Evolutionary conservation across 345 rosid genomes (phyloP), one percentile per base, ranked within the genome.

Genomic region (Hibiscus mutabilis): DNA sequence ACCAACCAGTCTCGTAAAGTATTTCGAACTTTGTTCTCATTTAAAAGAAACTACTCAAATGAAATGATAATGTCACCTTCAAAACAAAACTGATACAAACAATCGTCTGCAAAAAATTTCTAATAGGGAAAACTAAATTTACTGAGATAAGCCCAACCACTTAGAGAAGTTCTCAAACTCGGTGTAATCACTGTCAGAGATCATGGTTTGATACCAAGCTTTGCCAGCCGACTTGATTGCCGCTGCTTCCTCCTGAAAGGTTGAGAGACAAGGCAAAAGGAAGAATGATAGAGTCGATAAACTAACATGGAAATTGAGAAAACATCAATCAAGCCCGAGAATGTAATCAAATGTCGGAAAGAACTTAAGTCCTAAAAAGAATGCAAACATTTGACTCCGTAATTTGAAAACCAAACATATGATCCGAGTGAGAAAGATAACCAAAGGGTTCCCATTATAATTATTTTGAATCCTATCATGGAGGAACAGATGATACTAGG

Each of bases 151-250:
- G 1, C 88, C 91, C 15, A 91, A 86, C 97, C 97, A 91, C 80
- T 91, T 91, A 6, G 93, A 40, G 92, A 91, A 91, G 78, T 81
- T 86, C 47, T 91, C 97, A 4, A 91, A 91, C 60, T 89, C 95
- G 0, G 97, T 87, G 85, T 90, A 94, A 69, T 94, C 98, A 55
- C 91, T 81, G 81, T 94, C 97, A 0, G 97, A 91, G 19, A 91
- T 88, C 99, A 94, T 94, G 0, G 97, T 92, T 61, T 85, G 71
- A 73, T 90, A 91, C 97, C 97, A 94, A 0, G 97, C 90, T 81
- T 92, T 91, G 2, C 98, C 97, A 1, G 97, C 97, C 7, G 91
- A 85, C 86, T 71, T 90, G 66, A 86, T 73, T 0, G 93, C 88
- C 0, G 79, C 62, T 3, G 91, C 90, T 69, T 92, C 97, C 88